Evolutionary conservation across 164 flowering plant species (phyloP).

Genomic region (Vitis labrusca): DNA sequence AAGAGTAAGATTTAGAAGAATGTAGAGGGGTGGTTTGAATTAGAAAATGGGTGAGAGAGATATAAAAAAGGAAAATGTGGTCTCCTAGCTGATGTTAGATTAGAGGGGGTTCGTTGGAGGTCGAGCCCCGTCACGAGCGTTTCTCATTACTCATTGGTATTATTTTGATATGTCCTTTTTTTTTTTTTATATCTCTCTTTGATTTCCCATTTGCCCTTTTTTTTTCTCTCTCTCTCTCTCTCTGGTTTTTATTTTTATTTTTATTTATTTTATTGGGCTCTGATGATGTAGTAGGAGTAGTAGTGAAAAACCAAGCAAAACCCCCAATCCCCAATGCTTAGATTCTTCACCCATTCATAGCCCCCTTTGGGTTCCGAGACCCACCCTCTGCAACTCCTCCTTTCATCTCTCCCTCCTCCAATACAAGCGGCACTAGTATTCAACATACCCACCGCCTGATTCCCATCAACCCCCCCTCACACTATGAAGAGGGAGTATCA

Average conservation of each 20-base stretch:
- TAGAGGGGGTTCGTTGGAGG: slow-evolving; percentile 20
- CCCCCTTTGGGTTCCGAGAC: slow-evolving; percentile 3
- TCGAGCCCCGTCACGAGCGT: slow-evolving; percentile 29
- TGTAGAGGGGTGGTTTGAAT: no score
- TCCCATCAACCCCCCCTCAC: not conserved
- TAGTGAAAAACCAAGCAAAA: slow-evolving; percentile 17
- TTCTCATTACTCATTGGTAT: not conserved
- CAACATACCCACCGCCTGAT: no score
- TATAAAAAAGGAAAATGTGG: not conserved
- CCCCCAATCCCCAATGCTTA: slow-evolving; percentile 27
- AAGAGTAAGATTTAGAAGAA: no score
- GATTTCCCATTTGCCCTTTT: not conserved
- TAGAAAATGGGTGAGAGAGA: no score
- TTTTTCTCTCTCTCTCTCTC: not conserved
- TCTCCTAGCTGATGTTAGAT: slow-evolving; percentile 15
- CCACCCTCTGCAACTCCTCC: no score
- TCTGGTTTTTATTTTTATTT: not conserved
- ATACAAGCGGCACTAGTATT: no score
- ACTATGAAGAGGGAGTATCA: slow-evolving; percentile 26
- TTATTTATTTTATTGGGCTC: not conserved
- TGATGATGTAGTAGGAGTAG: slow-evolving; percentile 12
- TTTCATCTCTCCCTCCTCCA: no score
- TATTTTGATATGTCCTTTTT: no score
- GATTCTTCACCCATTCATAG: slow-evolving; percentile 24
- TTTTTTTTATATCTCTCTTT: no score